A percentile compares a stretch with the other conserved stretches of the same genome.
Evolutionary conservation across 2,329 filamentous ascomycete species (phyloP).

Genomic region (Lecanicillium sp.): DNA sequence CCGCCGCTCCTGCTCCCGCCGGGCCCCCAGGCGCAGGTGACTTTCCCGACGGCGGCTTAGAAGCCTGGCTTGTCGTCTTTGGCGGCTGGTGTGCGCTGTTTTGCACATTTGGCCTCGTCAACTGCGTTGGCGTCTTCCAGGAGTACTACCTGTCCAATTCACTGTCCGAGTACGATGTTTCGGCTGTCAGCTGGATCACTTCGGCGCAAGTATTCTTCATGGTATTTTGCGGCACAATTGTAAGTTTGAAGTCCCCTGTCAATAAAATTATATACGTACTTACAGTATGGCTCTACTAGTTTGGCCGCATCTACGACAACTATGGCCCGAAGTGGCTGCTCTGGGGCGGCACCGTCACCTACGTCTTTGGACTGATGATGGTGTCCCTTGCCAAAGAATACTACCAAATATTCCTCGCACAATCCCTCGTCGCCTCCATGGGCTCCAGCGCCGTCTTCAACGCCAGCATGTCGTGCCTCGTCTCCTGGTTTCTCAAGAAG

Average conservation of each 20-base stretch:
- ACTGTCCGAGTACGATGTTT: constrained; percentile 38
- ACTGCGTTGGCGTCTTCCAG: constrained; percentile 48
- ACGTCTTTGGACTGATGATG: constrained; percentile 61
- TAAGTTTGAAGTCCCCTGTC: constrained; percentile 29
- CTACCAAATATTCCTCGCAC: constrained; percentile 37
- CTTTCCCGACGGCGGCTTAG: constrained; percentile 50
- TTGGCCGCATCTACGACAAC: constrained; percentile 56
- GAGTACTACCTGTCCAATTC: constrained; percentile 46
- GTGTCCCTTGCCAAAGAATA: constrained; percentile 39
- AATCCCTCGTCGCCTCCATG: constrained; percentile 31
- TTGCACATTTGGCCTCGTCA: constrained; percentile 36
- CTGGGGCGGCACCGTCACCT: constrained; percentile 42
- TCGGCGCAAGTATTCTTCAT: constrained; percentile 43
- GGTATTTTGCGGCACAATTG: constrained; percentile 40
- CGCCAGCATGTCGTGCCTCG: constrained; percentile 30
- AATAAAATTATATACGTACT: background rate
- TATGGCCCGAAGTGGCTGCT: constrained; percentile 55
- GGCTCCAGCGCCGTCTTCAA: constrained; percentile 37
- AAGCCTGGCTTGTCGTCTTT: constrained; percentile 51
- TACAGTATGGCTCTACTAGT: constrained; percentile 18
- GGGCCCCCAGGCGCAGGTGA: constrained; percentile 34
- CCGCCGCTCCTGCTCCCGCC: constrained; percentile 6
- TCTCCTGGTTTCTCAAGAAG: constrained; percentile 44
- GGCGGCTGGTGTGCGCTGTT: constrained; percentile 36
- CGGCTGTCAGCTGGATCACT: constrained; percentile 52